phyloP scores from a whole-genome alignment of 306 rosid species.

The Prinsepia uniflora region DNA sequence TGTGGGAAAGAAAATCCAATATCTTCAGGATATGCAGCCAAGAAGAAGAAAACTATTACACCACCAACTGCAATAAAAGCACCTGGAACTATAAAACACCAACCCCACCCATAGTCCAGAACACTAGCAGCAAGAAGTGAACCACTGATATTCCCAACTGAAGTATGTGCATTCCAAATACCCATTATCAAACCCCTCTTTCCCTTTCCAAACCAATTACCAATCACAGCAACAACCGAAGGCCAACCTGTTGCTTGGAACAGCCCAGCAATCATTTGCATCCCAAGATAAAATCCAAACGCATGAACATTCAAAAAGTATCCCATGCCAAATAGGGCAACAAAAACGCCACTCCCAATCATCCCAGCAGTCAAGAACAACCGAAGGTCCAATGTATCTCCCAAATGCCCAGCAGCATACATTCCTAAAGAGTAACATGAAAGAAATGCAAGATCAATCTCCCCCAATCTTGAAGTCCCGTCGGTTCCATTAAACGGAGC shows the following conservation, averaged over 20 bases:
- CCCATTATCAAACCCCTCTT: conserved; percentile 85
- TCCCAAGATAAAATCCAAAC: conserved; percentile 51
- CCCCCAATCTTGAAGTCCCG: conserved; percentile 65
- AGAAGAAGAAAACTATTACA: conserved; percentile 47
- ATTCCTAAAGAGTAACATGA: conserved; percentile 65
- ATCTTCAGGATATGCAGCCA: conserved; percentile 74
- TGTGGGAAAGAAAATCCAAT: conserved; percentile 35
- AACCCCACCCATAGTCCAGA: conserved; percentile 84
- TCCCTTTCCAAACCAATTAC: conserved; percentile 82
- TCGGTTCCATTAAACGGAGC: conserved; percentile 56
- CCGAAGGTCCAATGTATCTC: conserved; percentile 59
- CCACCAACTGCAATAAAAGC: conserved; percentile 54
- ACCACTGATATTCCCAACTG: conserved; percentile 72
- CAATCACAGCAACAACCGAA: conserved; percentile 79
- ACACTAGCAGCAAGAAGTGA: conserved; percentile 76
- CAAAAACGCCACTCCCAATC: conserved; percentile 75
- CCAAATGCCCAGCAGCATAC: conserved; percentile 76
- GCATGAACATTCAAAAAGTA: conserved; percentile 55
- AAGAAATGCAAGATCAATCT: conserved; percentile 67
- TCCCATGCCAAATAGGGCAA: conserved; percentile 68
- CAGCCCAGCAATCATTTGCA: conserved; percentile 78
- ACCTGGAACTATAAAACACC: conserved; percentile 65
- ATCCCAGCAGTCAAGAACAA: conserved; percentile 56
- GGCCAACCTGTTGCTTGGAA: conserved; percentile 94
- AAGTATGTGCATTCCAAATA: conserved; percentile 80